Base-by-base conservation (phyloP, 495 filamentous ascomycete species). In the Bacidia rubella region DNA sequence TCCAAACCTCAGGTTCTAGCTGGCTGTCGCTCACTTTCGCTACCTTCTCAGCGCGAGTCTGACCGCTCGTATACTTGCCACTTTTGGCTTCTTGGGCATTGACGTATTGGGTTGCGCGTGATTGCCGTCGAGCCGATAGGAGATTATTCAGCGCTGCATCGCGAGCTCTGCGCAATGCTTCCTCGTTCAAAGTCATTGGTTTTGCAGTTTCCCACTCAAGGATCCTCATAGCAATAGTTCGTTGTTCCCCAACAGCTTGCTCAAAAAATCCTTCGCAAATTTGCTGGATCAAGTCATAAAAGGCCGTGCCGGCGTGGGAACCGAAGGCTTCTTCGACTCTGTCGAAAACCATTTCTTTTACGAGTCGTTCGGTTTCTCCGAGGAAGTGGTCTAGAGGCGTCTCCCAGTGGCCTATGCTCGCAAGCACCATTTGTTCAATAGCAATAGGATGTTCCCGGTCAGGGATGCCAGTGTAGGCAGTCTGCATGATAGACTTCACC, bases 381-480 rank as follows among this genome's bases (percentile, higher is more conserved):
- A 74, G 51, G 26, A 72, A 74, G 0, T 49, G 46, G 0, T 57
- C 25, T 29, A 70, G 52, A 0, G 71, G 66, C 0, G 47, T 49
- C 1, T 58, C 38, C 73, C 73, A 76, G 20, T 73, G 68, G 1
- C 55, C 49, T 4, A 74, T 62, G 25, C 66, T 73, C 11, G 58
- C 21, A n/a, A 57, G 44, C 17, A 71, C 65, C 53, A 76, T 62
- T 0, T 52, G 61, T 17, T 74, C 68, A 3, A 68, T 68, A 0
- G 71, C 70, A 1, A 67, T 67, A 0, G 73, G 70, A 25, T 74
- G 65, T 4, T 64, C 65, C 19, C 70, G 66, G 19, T 69, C 64
- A 0, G 69, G 69, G 0, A 73, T 59, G 0, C 70, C 67, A 2
- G 56, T 59, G 20, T 68, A 66, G 0, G 63, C 65, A n/a, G 72